phyloP scores from a whole-genome alignment of 768 basidiomycete species.

The Rhodotorula paludigena region DNA sequence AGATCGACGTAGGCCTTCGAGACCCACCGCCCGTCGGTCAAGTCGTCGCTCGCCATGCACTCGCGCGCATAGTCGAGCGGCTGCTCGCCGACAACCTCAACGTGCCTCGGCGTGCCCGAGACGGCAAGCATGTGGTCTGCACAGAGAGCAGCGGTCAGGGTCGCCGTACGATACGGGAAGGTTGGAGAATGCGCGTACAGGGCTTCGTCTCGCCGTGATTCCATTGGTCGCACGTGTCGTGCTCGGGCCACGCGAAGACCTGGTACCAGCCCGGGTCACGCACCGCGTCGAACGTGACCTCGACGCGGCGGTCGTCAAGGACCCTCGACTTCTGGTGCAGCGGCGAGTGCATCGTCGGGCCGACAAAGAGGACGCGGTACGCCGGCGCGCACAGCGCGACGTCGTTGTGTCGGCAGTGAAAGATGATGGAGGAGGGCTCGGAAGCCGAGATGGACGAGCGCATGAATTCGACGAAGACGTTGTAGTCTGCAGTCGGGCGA shows the following conservation, averaged over 20 bases:
- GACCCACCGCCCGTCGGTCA: constrained; percentile 17
- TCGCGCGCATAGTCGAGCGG: background rate
- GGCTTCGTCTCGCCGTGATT: constrained; percentile 4
- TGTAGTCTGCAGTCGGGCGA: background rate
- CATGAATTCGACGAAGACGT: constrained; percentile 14
- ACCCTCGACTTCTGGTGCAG: background rate
- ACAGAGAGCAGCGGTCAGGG: background rate
- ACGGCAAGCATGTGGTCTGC: constrained; percentile 19
- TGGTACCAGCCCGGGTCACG: constrained; percentile 17
- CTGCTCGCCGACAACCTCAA: background rate
- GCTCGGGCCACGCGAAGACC: constrained; percentile 20
- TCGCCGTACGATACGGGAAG: background rate
- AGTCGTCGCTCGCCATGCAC: background rate
- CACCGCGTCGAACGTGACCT: background rate
- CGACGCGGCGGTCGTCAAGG: constrained; percentile 1
- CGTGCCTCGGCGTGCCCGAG: background rate
- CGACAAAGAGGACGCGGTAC: constrained; percentile 19
- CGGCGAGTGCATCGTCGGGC: constrained; percentile 14
- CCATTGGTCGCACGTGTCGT: constrained; percentile 16
- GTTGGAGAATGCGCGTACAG: constrained; percentile 1
- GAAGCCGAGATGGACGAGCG: background rate
- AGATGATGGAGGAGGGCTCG: background rate
- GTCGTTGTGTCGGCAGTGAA: constrained; percentile 18
- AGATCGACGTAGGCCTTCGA: constrained; percentile 11
- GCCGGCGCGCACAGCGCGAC: constrained; percentile 4